Evolutionary conservation across 2,329 filamentous ascomycete genomes (phyloP), one percentile per base, ranked within the genome.

Genomic region (Ilyonectria destructans): DNA sequence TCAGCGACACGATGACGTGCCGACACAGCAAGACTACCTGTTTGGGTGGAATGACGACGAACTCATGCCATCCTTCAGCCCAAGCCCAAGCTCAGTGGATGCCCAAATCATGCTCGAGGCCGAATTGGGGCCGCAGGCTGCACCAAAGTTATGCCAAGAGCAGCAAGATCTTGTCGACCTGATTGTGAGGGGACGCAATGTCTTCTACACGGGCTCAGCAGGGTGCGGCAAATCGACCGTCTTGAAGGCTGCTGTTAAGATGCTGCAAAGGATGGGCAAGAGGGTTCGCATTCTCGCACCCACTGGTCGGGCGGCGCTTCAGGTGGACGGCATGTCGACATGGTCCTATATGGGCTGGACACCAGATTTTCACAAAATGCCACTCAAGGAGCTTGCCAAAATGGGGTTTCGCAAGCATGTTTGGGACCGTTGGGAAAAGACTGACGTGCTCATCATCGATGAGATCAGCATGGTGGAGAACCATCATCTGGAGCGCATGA

Each of bases 381-480:
- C 7, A 1, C 4, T 60, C 9, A 9, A 49, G 0, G 13, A 54
- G 0, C 49, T 71, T 1, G 52, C 40, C 0, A 4, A 0, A 0
- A 31, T 55, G 2, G 35, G n/a, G 0, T 33, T 37, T 35, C 43
- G 57, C 26, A 7, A 51, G 6, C 1, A 43, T 0, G 19, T 82
- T 0, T 77, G 69, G 23, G 74, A 80, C 1, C 80, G 85, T 0
- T 77, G 89, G 2, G 72, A 21, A 0, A 35, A 76, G 0, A 88
- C 86, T 0, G 82, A 91, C 57, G 85, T 90, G 1, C 81, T 92
- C 1, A 84, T 92, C 26, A 88, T 92, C 17, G 90, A 92, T 71
- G 90, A 92, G 77, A 88, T 92, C 65, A 89, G 86, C 69, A 92
- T 92, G 90, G 82, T 91, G 0, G 87, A 90, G 57, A 88, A 85